Base-by-base conservation (phyloP, 352 stramenopile species). In the Pythium graminicola region DNA sequence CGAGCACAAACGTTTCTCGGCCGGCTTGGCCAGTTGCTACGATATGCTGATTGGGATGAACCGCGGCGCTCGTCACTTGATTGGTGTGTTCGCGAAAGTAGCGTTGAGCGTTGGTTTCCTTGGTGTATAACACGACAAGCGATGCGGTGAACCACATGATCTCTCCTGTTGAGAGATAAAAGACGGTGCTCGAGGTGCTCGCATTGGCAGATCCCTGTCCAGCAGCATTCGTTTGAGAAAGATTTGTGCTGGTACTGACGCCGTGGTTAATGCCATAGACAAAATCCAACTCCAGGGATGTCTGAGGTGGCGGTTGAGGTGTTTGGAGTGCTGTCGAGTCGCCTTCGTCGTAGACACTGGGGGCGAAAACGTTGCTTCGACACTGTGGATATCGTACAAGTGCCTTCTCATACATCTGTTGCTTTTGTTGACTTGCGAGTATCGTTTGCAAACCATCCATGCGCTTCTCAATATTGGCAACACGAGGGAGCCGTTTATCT, bases 401-500 rank as follows among this genome's bases (percentile, higher is more conserved):
- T 14, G 78, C 74, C 38, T 69, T 62, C 27, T 86, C 78, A 39
- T 86, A 85, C 67, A 81, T 77, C 7, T 67, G 57, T 35, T 86
- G 75, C 36, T 79, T 83, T 29, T 86, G 73, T 46, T 85, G 70
- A 19, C 59, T 64, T 1, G 74, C 57, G 20, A 79, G 50, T 27
- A 81, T 47, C 17, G 67, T 48, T 24, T 79, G 65, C 16, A 75
- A 46, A 0, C 60, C 69, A 20, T 80, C 67, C 13, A 46, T 43
- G n/a, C 70, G 68, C 50, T 86, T 86, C 29, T 85, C 78, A 10
- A 89, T 89, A 46, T 76, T 69, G 4, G 78, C 78, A 19, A 89
- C 78, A 16, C 78, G 73, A 39, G 78, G 78, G 7, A 89, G 63
- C 42, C 80, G 73, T 58, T 85, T 86, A 47, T 85, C 78, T 89